Conservation (phyloP, 352 stramenopile species). For the Globisporangium polare region DNA sequence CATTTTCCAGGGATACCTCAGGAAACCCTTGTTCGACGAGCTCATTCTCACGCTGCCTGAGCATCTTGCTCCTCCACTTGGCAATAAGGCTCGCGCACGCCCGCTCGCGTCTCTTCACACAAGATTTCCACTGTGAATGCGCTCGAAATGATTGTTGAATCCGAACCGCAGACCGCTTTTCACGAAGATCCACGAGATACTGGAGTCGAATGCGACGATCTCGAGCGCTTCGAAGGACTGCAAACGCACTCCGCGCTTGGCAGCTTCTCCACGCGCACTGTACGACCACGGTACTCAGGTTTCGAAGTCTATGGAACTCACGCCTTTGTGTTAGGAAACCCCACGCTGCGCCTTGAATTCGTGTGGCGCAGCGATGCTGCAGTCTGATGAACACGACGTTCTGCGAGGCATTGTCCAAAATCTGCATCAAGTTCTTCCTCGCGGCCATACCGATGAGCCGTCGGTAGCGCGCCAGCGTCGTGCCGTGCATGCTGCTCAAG, state of each 20-base stretch:
- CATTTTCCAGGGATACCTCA: neutral
- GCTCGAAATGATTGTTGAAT: neutral
- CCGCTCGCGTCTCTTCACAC: neutral
- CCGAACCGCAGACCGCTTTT: neutral
- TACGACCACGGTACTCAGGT: neutral
- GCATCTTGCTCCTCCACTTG: neutral
- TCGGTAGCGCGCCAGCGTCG: conserved; percentile 2
- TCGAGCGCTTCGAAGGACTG: neutral
- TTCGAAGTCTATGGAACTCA: too few relatives aligned
- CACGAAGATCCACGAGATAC: neutral
- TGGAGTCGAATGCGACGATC: neutral
- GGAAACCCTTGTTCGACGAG: neutral
- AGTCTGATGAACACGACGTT: neutral
- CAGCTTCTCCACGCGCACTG: neutral
- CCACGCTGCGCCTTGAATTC: neutral
- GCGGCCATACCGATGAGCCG: neutral
- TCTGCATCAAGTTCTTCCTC: neutral
- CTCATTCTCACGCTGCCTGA: neutral
- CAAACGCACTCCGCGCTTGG: neutral
- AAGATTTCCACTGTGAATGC: neutral
- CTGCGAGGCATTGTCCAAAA: neutral
- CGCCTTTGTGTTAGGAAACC: neutral
- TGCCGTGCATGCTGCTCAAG: conserved; percentile 1
- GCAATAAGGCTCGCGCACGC: neutral
- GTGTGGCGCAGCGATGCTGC: neutral